A percentile compares a stretch with the other conserved stretches of the same genome.
Conservation (phyloP, 2,329 filamentous ascomycete species). For the Elsinoe arachidis region DNA sequence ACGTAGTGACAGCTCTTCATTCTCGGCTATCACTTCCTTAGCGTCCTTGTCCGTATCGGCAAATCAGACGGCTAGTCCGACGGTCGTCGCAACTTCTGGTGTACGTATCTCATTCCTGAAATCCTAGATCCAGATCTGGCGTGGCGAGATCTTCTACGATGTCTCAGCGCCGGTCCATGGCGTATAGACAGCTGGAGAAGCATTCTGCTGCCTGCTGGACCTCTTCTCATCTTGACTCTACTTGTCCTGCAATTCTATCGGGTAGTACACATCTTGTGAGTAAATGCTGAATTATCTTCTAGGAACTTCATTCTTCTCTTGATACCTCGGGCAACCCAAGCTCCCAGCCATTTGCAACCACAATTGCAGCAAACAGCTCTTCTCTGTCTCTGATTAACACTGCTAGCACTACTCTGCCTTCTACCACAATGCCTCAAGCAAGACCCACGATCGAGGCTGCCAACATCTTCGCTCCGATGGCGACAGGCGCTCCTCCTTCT, state of each 20-base stretch:
- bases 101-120: background rate
- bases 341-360: conserved; percentile 25
- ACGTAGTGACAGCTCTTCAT: background rate
- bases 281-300: background rate
- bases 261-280: background rate
- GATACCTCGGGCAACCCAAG: conserved; percentile 22
- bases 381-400: conserved; percentile 26
- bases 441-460: conserved; percentile 14
- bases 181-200: background rate
- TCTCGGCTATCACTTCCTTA: background rate
- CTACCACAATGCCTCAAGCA: conserved; percentile 15
- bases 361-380: conserved; percentile 19
- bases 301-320: conserved; percentile 15
- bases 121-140: background rate
- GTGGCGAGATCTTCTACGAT: background rate
- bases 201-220: background rate
- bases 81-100: conserved; percentile 9
- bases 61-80: conserved; percentile 3
- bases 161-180: background rate
- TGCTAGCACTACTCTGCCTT: conserved; percentile 21
- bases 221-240: background rate
- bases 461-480: conserved; percentile 36
- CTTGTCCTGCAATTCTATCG: background rate
- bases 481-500: conserved; percentile 31
- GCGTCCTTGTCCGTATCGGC: background rate